Evolutionary conservation across 768 basidiomycete species (phyloP), one percentile per base, ranked within the genome.

Genomic region (Leccinum pellstonianum): DNA sequence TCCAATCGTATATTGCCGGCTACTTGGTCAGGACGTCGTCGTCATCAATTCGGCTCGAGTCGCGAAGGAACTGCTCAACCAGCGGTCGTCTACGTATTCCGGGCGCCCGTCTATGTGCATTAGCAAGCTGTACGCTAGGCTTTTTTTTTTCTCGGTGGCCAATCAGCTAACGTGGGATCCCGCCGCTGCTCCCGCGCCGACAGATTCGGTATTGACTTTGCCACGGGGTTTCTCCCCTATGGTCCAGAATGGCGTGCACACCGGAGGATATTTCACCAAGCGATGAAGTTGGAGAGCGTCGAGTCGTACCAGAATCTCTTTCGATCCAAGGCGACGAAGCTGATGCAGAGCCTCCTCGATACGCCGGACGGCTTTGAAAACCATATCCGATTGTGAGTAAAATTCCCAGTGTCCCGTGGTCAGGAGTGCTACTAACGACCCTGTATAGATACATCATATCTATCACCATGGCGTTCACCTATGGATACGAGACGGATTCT

Each of bases 391-490:
- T 48, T 71, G 70, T 73, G 31, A 43, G 63, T 33, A 12, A 29
- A 29, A 8, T 8, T 3, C n/a, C 6, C 0, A 27, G 10, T 35
- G 33, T 12, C 19, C 35, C 12, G 41, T 29, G 27, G 52, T 47
- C 15, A 11, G 17, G 43, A 27, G 27, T 15, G 25, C 31, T 27
- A 35, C 31, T 27, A 35, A 43, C 55, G 56, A 61, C 19, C 14
- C 43, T 38, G 6, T 33, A 3, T 19, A 74, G 73, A 35, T 72
- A 73, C 19, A 67, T 74, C 38, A 55, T 70, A 37, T 74, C 72
- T 21, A 68, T 74, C 37, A 74, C 71, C 1, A 74, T 72, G 72
- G 57, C 60, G 4, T 61, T 65, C 49, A 74, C 73, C 2, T 74
- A 72, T 49, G 70, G 70, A 37, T 72, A 72, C 11, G 64, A 74